These are phyloP conservation scores for Friedmanniomyces endolithicus DNA, from an alignment of 495 filamentous ascomycete species.

Conservation along the genomic window DNA sequence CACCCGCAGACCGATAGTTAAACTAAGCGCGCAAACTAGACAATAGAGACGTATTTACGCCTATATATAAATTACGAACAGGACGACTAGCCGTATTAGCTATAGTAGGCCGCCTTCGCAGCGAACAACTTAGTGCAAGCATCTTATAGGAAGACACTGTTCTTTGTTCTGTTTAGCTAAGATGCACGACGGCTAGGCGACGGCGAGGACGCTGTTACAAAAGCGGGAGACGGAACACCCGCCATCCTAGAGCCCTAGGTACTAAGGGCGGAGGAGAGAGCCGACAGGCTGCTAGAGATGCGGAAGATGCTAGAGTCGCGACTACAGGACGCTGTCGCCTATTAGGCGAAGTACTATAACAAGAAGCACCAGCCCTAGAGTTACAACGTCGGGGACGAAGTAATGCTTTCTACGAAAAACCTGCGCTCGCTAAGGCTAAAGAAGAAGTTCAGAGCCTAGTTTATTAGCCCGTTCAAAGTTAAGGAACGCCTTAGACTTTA, in stretches of 20 bases:
- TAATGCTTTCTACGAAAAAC: background rate
- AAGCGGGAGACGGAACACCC: background rate
- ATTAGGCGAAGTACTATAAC: background rate
- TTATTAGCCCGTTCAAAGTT: background rate
- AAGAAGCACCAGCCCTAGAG: background rate
- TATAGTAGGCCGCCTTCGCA: background rate
- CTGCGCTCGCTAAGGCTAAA: background rate
- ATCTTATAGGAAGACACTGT: background rate
- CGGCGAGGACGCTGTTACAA: background rate
- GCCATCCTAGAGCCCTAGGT: background rate
- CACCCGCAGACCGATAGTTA: slow-evolving; percentile 2
- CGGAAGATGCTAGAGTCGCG: background rate
- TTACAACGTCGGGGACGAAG: background rate
- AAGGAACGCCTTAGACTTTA: background rate
- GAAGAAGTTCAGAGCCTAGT: background rate
- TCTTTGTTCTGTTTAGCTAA: background rate
- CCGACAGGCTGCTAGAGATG: background rate
- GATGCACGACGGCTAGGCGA: background rate
- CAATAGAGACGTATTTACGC: slow-evolving; percentile 6
- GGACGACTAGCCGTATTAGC: slow-evolving; percentile 11
- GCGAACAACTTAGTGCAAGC: background rate
- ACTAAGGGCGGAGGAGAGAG: background rate
- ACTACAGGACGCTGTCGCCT: background rate
- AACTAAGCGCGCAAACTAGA: background rate
- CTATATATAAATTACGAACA: slow-evolving; percentile 5